Percentiles rank a stretch among this genome's conserved stretches.
These are phyloP conservation scores for Taiozyma onychis DNA, from an alignment of 1,139 yeast species.

Conservation along the genomic window DNA sequence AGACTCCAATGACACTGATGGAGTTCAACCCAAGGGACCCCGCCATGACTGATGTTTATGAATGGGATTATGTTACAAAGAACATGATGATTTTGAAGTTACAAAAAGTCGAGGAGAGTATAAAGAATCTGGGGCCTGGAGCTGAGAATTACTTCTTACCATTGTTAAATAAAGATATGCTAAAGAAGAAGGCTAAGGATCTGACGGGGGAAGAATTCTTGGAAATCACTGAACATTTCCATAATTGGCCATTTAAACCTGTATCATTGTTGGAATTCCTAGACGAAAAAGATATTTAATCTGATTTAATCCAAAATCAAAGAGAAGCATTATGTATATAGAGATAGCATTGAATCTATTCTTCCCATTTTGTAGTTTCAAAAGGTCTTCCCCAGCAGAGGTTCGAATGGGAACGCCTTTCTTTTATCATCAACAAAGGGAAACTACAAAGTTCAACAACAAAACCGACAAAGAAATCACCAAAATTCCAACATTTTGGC, in stretches of 20 bases:
- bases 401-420: too few species aligned
- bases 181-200: slow-evolving; percentile 42
- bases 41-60: slow-evolving; percentile 40
- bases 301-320: not conserved
- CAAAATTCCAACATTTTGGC: not conserved
- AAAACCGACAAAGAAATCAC: too few species aligned
- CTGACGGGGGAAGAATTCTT: slow-evolving; percentile 51
- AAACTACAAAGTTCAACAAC: too few species aligned
- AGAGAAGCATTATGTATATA: not conserved
- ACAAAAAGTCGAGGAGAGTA: slow-evolving; percentile 41
- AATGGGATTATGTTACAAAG: slow-evolving; percentile 64
- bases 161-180: slow-evolving; percentile 31
- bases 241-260: slow-evolving; percentile 87
- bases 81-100: slow-evolving; percentile 52
- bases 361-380: too few species aligned
- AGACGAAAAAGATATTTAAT: slow-evolving; percentile 1
- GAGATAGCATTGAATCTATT: not conserved
- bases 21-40: slow-evolving; percentile 52
- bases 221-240: slow-evolving; percentile 46
- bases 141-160: slow-evolving; percentile 58
- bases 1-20: slow-evolving; percentile 34
- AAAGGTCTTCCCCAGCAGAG: too few species aligned
- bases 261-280: slow-evolving; percentile 27
- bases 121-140: slow-evolving; percentile 72
- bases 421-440: too few species aligned